Percentiles rank a stretch among this genome's conserved stretches.
Evolutionary conservation across 2,329 filamentous ascomycete species (phyloP).

Genomic region (Beauveria brongniartii): DNA sequence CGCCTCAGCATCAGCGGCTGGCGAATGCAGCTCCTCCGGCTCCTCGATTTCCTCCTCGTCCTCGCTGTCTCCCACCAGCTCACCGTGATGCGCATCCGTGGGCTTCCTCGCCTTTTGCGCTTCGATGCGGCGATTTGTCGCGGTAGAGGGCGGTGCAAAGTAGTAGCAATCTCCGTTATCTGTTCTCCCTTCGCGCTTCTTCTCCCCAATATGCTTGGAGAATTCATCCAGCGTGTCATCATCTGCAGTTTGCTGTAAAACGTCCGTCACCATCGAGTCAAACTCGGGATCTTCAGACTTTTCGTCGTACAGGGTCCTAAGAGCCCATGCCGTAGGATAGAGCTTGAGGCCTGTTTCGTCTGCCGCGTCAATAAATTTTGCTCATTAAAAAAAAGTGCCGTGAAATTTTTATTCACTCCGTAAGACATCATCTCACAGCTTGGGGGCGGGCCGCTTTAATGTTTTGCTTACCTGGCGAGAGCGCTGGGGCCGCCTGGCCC

Average conservation of each 20-base stretch:
- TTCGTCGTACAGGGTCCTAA: conserved; percentile 53
- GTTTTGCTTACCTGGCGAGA: conserved; percentile 9
- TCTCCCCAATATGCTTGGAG: conserved; percentile 39
- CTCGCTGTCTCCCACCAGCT: conserved; percentile 36
- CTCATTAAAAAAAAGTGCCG: conserved; percentile 25
- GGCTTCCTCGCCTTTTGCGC: conserved; percentile 35
- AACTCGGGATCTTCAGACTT: conserved; percentile 42
- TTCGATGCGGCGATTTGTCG: conserved; percentile 28
- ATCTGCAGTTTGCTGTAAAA: conserved; percentile 51
- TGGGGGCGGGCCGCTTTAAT: not conserved
- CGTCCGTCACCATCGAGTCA: conserved; percentile 48
- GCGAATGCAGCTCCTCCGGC: conserved; percentile 13
- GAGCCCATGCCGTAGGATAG: conserved; percentile 53
- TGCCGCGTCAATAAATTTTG: conserved; percentile 46
- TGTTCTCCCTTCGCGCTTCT: conserved; percentile 50
- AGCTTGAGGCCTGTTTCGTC: conserved; percentile 50
- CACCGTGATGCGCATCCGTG: conserved; percentile 36
- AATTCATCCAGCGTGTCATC: conserved; percentile 44
- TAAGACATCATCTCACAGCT: not conserved
- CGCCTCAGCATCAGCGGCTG: not conserved
- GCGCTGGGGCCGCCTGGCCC: conserved; percentile 2
- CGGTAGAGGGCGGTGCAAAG: conserved; percentile 42
- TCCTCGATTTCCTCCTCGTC: conserved; percentile 18
- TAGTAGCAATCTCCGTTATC: conserved; percentile 44
- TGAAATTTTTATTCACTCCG: not conserved